Conservation (phyloP, 1,139 yeast genomes). For the Arxiozyma slooffiae region DNA sequence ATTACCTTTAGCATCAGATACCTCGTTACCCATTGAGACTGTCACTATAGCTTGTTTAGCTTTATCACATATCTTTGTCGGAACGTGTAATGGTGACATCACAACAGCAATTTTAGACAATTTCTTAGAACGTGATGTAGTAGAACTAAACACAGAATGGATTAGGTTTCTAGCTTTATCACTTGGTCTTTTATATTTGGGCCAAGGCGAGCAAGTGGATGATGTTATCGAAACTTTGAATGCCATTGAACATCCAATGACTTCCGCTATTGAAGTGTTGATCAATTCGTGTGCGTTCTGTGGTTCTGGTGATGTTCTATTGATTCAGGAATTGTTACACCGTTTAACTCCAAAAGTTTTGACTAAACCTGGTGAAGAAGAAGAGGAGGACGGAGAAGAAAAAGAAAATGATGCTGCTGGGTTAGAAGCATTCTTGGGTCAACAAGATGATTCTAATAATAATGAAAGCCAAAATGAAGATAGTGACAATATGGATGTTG, state of each 20-base stretch:
- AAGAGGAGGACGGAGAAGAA: conserved; percentile 40
- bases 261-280: conserved; percentile 79
- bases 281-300: conserved; percentile 93
- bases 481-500: conserved; percentile 18
- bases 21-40: conserved; percentile 63
- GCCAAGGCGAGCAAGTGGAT: conserved; percentile 89
- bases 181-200: conserved; percentile 83
- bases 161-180: conserved; percentile 87
- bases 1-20: conserved; percentile 80
- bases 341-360: conserved; percentile 63
- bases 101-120: conserved; percentile 87
- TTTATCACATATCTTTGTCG: conserved; percentile 89
- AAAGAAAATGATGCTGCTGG: conserved; percentile 21
- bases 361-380: conserved; percentile 36
- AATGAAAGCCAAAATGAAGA: conserved; percentile 11
- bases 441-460: conserved; percentile 14
- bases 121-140: conserved; percentile 70
- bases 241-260: conserved; percentile 92
- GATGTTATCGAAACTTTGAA: conserved; percentile 90
- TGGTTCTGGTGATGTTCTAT: conserved; percentile 95
- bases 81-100: conserved; percentile 90
- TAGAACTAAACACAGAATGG: conserved; percentile 77
- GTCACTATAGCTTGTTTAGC: conserved; percentile 85
- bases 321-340: conserved; percentile 82
- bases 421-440: conserved; percentile 21